Evolutionary conservation across 2,329 filamentous ascomycete species (phyloP).

Genomic region (Beauveria pseudobassiana): DNA sequence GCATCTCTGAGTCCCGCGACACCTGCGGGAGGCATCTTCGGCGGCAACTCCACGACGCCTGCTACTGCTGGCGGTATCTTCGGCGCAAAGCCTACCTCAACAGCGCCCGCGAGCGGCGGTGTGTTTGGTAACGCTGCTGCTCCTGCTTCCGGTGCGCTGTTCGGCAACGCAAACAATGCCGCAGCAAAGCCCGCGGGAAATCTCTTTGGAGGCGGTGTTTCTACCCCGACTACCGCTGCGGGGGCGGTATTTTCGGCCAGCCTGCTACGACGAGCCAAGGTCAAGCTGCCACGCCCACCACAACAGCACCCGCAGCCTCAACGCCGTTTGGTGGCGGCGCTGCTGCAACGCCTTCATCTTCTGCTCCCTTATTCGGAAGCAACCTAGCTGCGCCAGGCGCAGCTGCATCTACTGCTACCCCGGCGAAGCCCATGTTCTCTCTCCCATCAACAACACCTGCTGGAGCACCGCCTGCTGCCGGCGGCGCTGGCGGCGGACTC

Average conservation of each 20-base stretch:
- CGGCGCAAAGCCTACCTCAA: conserved; percentile 16
- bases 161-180: conserved; percentile 25
- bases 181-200: conserved; percentile 21
- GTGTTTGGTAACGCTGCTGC: conserved; percentile 35
- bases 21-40: conserved; percentile 19
- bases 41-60: conserved; percentile 6
- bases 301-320: conserved; percentile 19
- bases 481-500: conserved; percentile 21
- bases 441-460: conserved; percentile 48
- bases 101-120: conserved; percentile 22
- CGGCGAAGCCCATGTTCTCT: conserved; percentile 40
- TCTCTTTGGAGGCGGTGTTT: conserved; percentile 16
- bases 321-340: conserved; percentile 25
- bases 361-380: conserved; percentile 21
- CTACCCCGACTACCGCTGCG: conserved; percentile 19
- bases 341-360: background rate
- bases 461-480: conserved; percentile 41
- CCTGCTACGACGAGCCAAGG: conserved; percentile 4
- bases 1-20: conserved; percentile 13
- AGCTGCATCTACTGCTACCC: conserved; percentile 26
- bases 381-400: conserved; percentile 21
- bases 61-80: conserved; percentile 12
- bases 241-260: conserved; percentile 20
- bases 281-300: conserved; percentile 14
- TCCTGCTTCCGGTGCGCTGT: conserved; percentile 32